Percentiles rank a stretch among this genome's conserved stretches.
These are phyloP conservation scores for Podospora pseudocomata DNA, from an alignment of 495 filamentous ascomycete genomes.

Conservation along the genomic window DNA sequence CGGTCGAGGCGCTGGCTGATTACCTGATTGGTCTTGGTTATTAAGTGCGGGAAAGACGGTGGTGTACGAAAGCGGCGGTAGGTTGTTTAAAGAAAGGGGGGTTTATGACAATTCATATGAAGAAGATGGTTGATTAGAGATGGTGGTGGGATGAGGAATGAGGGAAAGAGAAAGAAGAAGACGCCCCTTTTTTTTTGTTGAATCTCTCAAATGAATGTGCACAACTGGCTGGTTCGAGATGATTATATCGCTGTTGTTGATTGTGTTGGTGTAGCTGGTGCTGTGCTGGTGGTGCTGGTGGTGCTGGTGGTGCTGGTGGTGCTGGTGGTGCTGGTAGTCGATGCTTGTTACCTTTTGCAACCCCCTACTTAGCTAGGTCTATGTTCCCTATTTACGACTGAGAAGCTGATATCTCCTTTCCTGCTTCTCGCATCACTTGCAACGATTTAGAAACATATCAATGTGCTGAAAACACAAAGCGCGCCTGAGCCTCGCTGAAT, in stretches of 20 bases:
- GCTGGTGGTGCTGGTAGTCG: neutral
- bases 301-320: no score
- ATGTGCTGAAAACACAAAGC: neutral
- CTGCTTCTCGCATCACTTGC: neutral
- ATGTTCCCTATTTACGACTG: neutral
- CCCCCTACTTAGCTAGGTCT: neutral
- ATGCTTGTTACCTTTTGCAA: neutral
- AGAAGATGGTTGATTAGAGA: neutral
- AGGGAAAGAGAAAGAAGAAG: neutral
- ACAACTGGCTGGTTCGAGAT: neutral
- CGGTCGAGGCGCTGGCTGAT: constrained; percentile 67
- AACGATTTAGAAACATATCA: neutral
- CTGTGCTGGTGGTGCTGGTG: neutral
- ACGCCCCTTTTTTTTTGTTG: neutral
- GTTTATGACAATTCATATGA: neutral
- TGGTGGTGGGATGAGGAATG: neutral
- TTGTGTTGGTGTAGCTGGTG: neutral
- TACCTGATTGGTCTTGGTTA: constrained; percentile 70
- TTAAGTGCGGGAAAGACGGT: constrained; percentile 37
- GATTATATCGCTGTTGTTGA: neutral
- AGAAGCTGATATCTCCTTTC: neutral
- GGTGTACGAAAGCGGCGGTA: neutral
- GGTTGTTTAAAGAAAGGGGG: neutral
- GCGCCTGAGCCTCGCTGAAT: neutral
- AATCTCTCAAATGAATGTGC: neutral